Evolutionary conservation across 306 rosid species (phyloP), one percentile per base, ranked within the genome.

Genomic region (barrel medic (Medicago truncatula)): DNA sequence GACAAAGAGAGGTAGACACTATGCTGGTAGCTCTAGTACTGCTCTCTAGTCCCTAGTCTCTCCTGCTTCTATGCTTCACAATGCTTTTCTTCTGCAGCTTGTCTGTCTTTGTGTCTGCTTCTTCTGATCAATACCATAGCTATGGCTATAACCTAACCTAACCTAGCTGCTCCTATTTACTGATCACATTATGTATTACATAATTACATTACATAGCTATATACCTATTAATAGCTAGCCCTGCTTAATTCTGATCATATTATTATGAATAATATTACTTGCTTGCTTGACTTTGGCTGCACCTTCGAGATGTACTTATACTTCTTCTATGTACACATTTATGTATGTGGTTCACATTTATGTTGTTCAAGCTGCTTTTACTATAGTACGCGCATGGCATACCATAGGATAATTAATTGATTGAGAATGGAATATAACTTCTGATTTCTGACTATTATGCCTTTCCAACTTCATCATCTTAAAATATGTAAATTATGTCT

Each of bases 11-110:
- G 76, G 41, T 67, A 23, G 67, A 67, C 49, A 74, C 12, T 0
- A 58, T 36, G 62, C 8, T 54, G 50, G 59, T 56, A 18, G 17
- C 4, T 74, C 38, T 68, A 74, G 3, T 4, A 61, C 77, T 71
- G 85, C 71, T 82, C 85, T 82, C 82, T 77, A 82, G 79, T 77
- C 39, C 76, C 79, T 78, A 82, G 85, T 82, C 73, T 82, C 85
- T 82, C 85, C 82, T 73, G 82, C 82, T 82, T 67, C 75, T 70
- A n/a, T 46, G 52, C 52, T 46, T 46, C 52, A 43, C 69, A 10
- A 70, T 23, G 75, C 73, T 70, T 23, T 34, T 54, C 17, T 28
- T 78, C 72, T 63, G 62, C 47, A 50, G 71, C 61, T 52, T 82
- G 56, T 57, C 77, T 69, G 81, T 62, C 64, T 44, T 64, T 61